Base-by-base conservation (phyloP, 2,329 filamentous ascomycete genomes). In the Penicillium concentricum region DNA sequence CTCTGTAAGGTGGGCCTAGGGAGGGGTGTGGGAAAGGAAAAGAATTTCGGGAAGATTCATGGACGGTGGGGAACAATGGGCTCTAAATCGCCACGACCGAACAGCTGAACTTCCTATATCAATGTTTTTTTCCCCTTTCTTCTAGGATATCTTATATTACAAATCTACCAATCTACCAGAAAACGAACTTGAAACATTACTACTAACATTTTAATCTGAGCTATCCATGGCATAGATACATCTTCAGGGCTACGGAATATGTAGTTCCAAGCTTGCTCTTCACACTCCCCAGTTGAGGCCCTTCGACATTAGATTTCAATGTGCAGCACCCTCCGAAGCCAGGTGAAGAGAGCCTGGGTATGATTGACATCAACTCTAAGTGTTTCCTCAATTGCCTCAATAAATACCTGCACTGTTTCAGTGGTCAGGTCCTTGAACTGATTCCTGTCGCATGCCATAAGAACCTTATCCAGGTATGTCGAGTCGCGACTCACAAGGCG, bases 401-500 rank as follows among this genome's bases (percentile, higher is more conserved):
- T 70, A 62, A 87, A 81, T n/a, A n/a, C 20, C 1, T 32, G 9
- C 26, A 50, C 45, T 15, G 39, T 26, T 13, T 34, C 30, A 38
- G 45, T 13, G 8, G 16, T 35, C 46, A 50, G 8, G 24, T 55
- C 28, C 71, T 37, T 35, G 45, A 43, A 26, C 35, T 37, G 45
- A 28, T 20, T 41, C 5, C 24, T 12, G 28, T 15, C 50, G 44
- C 41, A 51, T 42, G 59, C 58, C 18, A 55, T 56, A 32, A 79
- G 65, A 60, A 77, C 60, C 2, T 62, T 39, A 37, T 67, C 62
- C 35, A 78, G 63, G 54, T 68, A 64, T 3, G 59, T 56, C 0
- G 66, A 72, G 32, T 77, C 75, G 18, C 69, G 74, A 18, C 81
- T 74, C 12, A 86, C 62, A 57, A 86, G 82, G 7, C 81, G 78